Conservation (phyloP, 2,329 filamentous ascomycete species). For the Ophiosphaerella korrae region DNA sequence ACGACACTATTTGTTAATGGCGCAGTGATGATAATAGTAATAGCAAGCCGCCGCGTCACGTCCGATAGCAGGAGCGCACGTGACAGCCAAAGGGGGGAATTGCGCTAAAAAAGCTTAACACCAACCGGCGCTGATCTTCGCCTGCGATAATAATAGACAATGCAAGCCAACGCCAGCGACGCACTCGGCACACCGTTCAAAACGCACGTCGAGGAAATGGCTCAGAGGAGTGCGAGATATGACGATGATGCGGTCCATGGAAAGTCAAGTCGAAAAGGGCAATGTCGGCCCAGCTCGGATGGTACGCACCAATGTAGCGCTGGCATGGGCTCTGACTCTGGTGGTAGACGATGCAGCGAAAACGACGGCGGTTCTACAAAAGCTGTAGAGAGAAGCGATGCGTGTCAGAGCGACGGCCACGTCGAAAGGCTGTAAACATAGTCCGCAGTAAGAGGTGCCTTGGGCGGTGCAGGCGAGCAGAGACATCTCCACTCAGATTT, state of each 20-base stretch:
- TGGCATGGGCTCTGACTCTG: conserved; percentile 16
- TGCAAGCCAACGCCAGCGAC: conserved; percentile 6
- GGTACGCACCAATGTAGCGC: conserved; percentile 1
- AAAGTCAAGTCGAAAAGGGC: background rate
- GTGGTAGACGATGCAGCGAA: conserved; percentile 12
- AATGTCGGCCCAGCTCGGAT: too few species aligned
- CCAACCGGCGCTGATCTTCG: conserved; percentile 8
- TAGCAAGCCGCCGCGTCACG: background rate
- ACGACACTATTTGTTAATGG: background rate
- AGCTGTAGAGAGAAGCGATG: conserved; percentile 10
- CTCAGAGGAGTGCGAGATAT: conserved; percentile 5
- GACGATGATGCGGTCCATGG: background rate
- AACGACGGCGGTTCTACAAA: conserved; percentile 7
- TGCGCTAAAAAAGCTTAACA: conserved; percentile 9
- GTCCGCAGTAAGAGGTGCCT: conserved; percentile 8
- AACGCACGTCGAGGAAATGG: conserved; percentile 4
- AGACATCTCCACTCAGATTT: conserved; percentile 3
- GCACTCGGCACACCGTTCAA: conserved; percentile 8
- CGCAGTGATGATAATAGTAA: conserved; percentile 13
- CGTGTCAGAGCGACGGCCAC: conserved; percentile 17
- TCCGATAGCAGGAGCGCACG: background rate
- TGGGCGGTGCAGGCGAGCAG: conserved; percentile 3
- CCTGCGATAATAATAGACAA: conserved; percentile 11
- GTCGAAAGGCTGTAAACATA: conserved; percentile 15
- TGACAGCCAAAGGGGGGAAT: background rate